A percentile compares a stretch with the other conserved stretches of the same genome.
Evolutionary conservation across 768 basidiomycete genomes (phyloP).

Genomic region (Lactarius indigo): DNA sequence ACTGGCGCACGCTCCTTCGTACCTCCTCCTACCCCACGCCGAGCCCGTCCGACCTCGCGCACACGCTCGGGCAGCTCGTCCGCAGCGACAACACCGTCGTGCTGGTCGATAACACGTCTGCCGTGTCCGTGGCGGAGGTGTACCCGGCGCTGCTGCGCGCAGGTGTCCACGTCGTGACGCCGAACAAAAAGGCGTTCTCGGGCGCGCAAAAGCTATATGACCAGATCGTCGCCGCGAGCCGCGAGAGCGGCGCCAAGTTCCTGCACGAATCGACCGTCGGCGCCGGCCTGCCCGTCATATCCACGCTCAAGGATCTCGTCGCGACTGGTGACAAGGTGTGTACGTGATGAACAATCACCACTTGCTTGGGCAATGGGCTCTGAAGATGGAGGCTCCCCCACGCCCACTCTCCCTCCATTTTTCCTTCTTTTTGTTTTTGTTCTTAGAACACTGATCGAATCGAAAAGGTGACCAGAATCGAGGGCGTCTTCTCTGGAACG

Average conservation of each 20-base stretch:
- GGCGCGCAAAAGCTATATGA: constrained; percentile 65
- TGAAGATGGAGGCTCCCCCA: no score
- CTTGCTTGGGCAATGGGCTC: neutral
- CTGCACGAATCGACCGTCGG: constrained; percentile 92
- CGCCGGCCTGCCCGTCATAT: constrained; percentile 89
- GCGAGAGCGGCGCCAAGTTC: constrained; percentile 60
- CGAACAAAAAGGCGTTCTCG: constrained; percentile 97
- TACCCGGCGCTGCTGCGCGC: constrained; percentile 78
- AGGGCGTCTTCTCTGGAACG: constrained; percentile 97
- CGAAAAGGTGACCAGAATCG: constrained; percentile 78
- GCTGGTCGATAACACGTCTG: constrained; percentile 89
- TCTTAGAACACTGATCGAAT: neutral
- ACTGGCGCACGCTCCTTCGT: constrained; percentile 49
- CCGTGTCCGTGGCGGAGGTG: constrained; percentile 69
- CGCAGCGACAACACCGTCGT: constrained; percentile 53
- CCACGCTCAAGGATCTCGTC: constrained; percentile 88
- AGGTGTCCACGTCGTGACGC: constrained; percentile 88
- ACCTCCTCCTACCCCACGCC: constrained; percentile 41
- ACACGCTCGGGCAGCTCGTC: constrained; percentile 45
- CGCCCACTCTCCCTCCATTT: no score
- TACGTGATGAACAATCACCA: neutral
- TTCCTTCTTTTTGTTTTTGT: neutral
- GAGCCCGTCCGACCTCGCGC: constrained; percentile 39
- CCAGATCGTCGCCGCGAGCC: constrained; percentile 57
- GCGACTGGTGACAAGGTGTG: constrained; percentile 86